Percentiles rank a stretch among this genome's conserved stretches.
These are phyloP conservation scores for Exutisphaerella laricina DNA, from an alignment of 2,329 filamentous ascomycete genomes.

Conservation along the genomic window DNA sequence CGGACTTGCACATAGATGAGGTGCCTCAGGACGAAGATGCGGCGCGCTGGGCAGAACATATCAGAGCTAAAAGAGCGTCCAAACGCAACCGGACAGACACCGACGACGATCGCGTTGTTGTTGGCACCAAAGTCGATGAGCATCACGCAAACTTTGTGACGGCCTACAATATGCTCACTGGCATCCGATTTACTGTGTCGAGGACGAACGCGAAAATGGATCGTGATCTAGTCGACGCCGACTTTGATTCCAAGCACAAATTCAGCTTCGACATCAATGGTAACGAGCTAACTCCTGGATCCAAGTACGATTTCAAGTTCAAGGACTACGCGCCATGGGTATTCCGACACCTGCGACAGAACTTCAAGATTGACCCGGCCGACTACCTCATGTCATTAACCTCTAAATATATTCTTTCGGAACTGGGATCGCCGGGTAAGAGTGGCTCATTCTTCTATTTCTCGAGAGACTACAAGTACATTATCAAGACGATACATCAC, in stretches of 20 bases:
- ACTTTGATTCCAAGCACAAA: slow-evolving; percentile 93
- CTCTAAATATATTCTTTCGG: slow-evolving; percentile 96
- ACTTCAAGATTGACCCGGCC: slow-evolving; percentile 88
- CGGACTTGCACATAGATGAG: slow-evolving; percentile 78
- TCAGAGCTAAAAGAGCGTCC: slow-evolving; percentile 84
- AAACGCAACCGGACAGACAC: slow-evolving; percentile 79
- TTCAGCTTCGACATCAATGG: slow-evolving; percentile 98
- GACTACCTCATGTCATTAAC: slow-evolving; percentile 98
- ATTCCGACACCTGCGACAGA: slow-evolving; percentile 81
- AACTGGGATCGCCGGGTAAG: slow-evolving; percentile 94
- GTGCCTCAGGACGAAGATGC: slow-evolving; percentile 84
- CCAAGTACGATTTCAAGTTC: slow-evolving; percentile 99
- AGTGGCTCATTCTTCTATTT: slow-evolving; percentile 99
- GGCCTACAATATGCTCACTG: slow-evolving; percentile 99
- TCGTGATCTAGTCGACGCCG: slow-evolving; percentile 77
- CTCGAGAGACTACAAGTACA: slow-evolving; percentile 98
- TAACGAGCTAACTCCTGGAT: slow-evolving; percentile 93
- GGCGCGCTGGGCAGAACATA: slow-evolving; percentile 84
- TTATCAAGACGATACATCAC: slow-evolving; percentile 99
- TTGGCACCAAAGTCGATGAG: slow-evolving; percentile 97
- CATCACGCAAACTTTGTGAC: slow-evolving; percentile 90
- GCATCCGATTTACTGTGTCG: slow-evolving; percentile 94
- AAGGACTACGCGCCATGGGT: slow-evolving; percentile 99
- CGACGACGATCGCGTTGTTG: slow-evolving; percentile 84
- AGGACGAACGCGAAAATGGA: slow-evolving; percentile 96